Conservation (phyloP, 768 basidiomycete species). For the Boletus edulis region DNA sequence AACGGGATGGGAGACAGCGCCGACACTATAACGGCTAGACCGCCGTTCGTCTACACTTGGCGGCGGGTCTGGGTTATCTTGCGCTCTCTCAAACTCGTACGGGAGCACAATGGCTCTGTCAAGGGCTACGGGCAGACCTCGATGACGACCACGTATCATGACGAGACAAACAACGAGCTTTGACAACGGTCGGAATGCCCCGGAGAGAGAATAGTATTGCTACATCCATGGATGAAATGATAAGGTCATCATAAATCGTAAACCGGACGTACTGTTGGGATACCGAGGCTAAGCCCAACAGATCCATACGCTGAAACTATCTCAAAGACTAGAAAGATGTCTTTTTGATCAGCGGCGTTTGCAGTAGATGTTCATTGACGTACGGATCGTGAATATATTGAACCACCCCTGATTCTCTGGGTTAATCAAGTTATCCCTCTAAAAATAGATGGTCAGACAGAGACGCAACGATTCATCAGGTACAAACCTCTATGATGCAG, state of each 20-base stretch:
- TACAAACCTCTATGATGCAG: constrained; percentile 86
- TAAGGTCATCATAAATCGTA: background rate
- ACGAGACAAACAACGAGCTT: constrained; percentile 86
- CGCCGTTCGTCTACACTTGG: constrained; percentile 10
- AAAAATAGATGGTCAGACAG: constrained; percentile 7
- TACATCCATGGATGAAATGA: constrained; percentile 29
- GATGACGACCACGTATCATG: constrained; percentile 93
- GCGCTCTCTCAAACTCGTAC: constrained; percentile 47
- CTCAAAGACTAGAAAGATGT: constrained; percentile 65
- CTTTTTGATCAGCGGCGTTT: background rate
- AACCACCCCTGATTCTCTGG: constrained; percentile 63
- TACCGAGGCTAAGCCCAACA: constrained; percentile 86
- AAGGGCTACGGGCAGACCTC: constrained; percentile 84
- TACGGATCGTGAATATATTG: constrained; percentile 78
- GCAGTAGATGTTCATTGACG: constrained; percentile 24
- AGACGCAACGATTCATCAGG: background rate
- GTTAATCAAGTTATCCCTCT: constrained; percentile 62
- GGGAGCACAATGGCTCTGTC: constrained; percentile 86
- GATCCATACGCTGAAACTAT: constrained; percentile 85
- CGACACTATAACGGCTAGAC: constrained; percentile 3
- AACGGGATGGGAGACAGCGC: background rate
- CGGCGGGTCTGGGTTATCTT: constrained; percentile 12
- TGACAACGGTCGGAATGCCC: constrained; percentile 73
- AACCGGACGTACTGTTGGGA: constrained; percentile 61
- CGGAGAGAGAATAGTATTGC: constrained; percentile 81